Evolutionary conservation across 1,284 basidiomycete genomes (phyloP), one percentile per base, ranked within the genome.

Genomic region (Cystobasidium slooffiae): DNA sequence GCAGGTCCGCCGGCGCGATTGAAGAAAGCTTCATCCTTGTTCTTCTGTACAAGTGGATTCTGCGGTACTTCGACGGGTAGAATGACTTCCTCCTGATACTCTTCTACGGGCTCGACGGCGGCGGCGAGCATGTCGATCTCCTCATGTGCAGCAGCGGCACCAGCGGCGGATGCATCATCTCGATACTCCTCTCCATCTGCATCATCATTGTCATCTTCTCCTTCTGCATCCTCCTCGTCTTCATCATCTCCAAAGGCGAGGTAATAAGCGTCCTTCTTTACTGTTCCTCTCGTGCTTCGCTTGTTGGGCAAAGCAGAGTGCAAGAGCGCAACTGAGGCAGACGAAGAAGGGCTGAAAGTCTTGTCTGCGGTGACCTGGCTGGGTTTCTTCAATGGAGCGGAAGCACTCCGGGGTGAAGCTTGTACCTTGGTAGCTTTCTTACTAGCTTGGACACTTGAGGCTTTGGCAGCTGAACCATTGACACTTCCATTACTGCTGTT

Each of bases 171-270:
- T n/a, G n/a, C 43, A 49, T 63, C 49, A 53, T 52, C 64, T 53
- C 39, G 22, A n/a, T 43, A 53, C 5, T 66, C 64, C 58, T 68
- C 66, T n/a, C 66, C 53, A 20, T 59, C 66, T 6, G 52, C 66
- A 68, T 59, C 66, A 39, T 58, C 37, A 31, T 49, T 39, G 24
- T 37, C 61, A 52, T 51, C 49, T 39, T 72, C 58, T 6, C 31
- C 61, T 41, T 64, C 24, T 49, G 63, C 44, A 46, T 55, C 69
- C 9, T 41, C 69, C 18, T 72, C 61, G n/a, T 41, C 46, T 12
- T 51, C 12, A 24, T 53, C 61, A 43, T 46, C 51, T 22, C 52
- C 52, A 47, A 63, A 31, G 16, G 64, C 64, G 18, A 31, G 22
- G 53, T 22, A 44, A 49, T 55, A 53, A 3, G 59, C 41, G 22